A percentile compares a stretch with the other conserved stretches of the same genome.
phyloP scores from a whole-genome alignment of 345 rosid genomes.

The Limnanthes douglasii region DNA sequence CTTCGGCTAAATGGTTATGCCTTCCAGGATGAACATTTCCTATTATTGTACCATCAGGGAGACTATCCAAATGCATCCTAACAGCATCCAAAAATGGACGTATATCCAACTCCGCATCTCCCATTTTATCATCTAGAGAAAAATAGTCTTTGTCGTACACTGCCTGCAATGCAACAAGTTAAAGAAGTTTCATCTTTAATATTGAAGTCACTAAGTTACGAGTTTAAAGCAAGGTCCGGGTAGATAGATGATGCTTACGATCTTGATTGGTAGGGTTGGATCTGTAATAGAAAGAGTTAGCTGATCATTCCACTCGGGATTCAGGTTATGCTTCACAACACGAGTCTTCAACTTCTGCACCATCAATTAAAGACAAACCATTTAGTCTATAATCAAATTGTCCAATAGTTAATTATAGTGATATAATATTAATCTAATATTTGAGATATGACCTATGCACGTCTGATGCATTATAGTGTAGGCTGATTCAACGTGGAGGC shows the following conservation, averaged over 20 bases:
- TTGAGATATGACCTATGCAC: too few relatives aligned
- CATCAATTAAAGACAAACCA: too few relatives aligned
- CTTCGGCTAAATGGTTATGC: slow-evolving; percentile 42
- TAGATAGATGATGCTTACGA: slow-evolving; percentile 54
- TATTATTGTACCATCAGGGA: slow-evolving; percentile 36
- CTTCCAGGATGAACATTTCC: slow-evolving; percentile 30
- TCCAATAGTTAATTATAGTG: too few relatives aligned
- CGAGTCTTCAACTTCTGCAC: slow-evolving; percentile 70
- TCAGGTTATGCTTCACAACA: slow-evolving; percentile 42
- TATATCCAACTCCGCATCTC: slow-evolving; percentile 53
- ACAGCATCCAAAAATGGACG: slow-evolving; percentile 27
- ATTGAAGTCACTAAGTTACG: too few relatives aligned
- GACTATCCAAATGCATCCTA: slow-evolving; percentile 25
- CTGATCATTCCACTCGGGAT: slow-evolving; percentile 85
- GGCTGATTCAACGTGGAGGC: too few relatives aligned
- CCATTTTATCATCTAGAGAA: slow-evolving; percentile 73
- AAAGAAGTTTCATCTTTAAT: background rate
- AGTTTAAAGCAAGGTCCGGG: too few relatives aligned
- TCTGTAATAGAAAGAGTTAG: slow-evolving; percentile 56
- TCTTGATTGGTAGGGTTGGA: slow-evolving; percentile 38
- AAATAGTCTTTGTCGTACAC: slow-evolving; percentile 61
- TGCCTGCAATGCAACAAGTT: slow-evolving; percentile 13
- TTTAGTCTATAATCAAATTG: too few relatives aligned
- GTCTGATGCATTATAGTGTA: too few relatives aligned
- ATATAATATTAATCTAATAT: too few relatives aligned